A percentile compares a stretch with the other conserved stretches of the same genome.
phyloP scores from a whole-genome alignment of 1,284 basidiomycete species.

The Puccinia sorghi region DNA sequence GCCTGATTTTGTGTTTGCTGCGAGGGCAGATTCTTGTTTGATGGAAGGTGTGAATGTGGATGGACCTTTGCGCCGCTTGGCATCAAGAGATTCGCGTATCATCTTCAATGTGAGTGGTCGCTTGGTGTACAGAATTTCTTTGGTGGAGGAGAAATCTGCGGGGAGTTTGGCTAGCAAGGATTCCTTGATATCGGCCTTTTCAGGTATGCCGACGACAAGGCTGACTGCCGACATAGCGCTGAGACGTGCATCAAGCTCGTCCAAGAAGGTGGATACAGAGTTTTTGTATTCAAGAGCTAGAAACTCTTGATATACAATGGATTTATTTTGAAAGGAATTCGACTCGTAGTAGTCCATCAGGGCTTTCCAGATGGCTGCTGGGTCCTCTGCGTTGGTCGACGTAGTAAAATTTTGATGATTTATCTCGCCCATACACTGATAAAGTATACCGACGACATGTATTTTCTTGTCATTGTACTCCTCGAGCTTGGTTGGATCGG shows the following conservation, averaged over 20 bases:
- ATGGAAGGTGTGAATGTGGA: too few species aligned
- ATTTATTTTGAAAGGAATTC: neutral
- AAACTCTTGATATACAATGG: neutral
- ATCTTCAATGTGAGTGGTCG: neutral
- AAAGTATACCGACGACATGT: too few species aligned
- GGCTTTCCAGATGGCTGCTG: neutral
- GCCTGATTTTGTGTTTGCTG: neutral
- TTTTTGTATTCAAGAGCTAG: neutral
- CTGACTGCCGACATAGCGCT: neutral
- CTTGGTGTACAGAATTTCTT: neutral
- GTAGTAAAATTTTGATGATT: too few species aligned
- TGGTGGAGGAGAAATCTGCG: neutral
- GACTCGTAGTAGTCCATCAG: neutral
- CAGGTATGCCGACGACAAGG: neutral
- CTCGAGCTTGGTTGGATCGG: too few species aligned
- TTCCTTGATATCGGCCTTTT: neutral
- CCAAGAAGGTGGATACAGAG: neutral
- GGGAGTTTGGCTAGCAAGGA: neutral
- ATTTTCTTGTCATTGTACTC: too few species aligned
- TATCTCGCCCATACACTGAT: too few species aligned
- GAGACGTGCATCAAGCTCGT: neutral
- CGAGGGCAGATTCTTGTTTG: neutral
- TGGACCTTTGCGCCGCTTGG: neutral
- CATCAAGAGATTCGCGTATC: neutral
- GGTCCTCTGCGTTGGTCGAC: neutral